Percentiles rank a stretch among this genome's conserved stretches.
These are phyloP conservation scores for Castanea sativa DNA, from an alignment of 306 rosid species.

Conservation along the genomic window DNA sequence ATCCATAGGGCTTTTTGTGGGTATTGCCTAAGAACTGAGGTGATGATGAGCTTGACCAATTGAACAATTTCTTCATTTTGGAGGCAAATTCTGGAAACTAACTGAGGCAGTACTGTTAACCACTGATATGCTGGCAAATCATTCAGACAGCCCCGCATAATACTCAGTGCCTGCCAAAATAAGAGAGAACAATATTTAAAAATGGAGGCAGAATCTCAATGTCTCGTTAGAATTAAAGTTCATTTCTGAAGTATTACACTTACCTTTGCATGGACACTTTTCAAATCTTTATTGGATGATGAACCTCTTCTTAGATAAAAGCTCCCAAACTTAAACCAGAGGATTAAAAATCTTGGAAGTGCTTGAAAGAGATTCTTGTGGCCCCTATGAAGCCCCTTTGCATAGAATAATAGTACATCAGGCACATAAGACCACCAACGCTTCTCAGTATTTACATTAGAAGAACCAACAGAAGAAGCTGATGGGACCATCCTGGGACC, in stretches of 20 bases:
- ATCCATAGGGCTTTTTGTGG: slow-evolving; percentile 96
- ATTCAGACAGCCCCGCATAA: slow-evolving; percentile 80
- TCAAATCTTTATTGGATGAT: slow-evolving; percentile 60
- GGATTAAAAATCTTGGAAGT: slow-evolving; percentile 90
- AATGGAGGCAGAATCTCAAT: slow-evolving; percentile 11
- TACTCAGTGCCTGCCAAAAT: slow-evolving; percentile 56
- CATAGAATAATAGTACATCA: slow-evolving; percentile 82
- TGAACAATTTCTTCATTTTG: slow-evolving; percentile 82
- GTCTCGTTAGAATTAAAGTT: slow-evolving; percentile 22
- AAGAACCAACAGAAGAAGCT: slow-evolving; percentile 50
- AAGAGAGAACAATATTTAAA: slow-evolving; percentile 18
- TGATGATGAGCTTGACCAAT: slow-evolving; percentile 73
- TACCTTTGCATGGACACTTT: slow-evolving; percentile 60
- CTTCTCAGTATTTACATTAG: slow-evolving; percentile 63
- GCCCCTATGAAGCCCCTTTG: slow-evolving; percentile 91
- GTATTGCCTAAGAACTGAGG: slow-evolving; percentile 77
- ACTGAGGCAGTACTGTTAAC: slow-evolving; percentile 90
- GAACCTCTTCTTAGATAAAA: slow-evolving; percentile 65
- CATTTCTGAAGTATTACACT: background rate
- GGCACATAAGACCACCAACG: slow-evolving; percentile 87
- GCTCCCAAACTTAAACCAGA: slow-evolving; percentile 97
- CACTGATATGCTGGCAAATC: slow-evolving; percentile 91
- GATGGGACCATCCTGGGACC: slow-evolving; percentile 52
- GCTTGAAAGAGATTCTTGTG: slow-evolving; percentile 96
- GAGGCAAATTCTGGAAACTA: slow-evolving; percentile 98